Base-by-base conservation (phyloP, 2,329 filamentous ascomycete genomes). In the Neopestalotiopsis clavispora region DNA sequence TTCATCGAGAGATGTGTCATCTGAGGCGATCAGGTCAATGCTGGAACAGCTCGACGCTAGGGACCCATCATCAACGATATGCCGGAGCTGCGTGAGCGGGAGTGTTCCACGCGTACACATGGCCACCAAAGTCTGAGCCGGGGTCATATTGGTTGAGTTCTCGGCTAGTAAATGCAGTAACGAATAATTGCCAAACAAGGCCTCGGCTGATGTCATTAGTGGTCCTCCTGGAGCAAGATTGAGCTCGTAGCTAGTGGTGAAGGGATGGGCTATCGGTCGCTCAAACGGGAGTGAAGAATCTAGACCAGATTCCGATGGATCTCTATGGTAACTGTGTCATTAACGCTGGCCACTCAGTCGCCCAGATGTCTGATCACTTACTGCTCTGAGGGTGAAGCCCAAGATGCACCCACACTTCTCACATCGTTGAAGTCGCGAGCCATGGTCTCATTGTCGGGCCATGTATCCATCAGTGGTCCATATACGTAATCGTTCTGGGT, bases 121-220 rank as follows among this genome's bases (percentile, higher is more conserved):
- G 13, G 45, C n/a, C 14, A 56, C 58, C 62, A 67, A 68, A 23
- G 69, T 52, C 62, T 69, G 63, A 10, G 52, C 59, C 20, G 70
- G 34, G 10, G 69, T 69, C 65, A 69, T 69, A 9, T 17, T 49
- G 23, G 69, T 71, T 28, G 59, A 38, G 40, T 70, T 70, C 23
- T 69, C 63, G 10, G 63, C 62, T 52, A 69, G 3, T 59, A 69
- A 66, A 28, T 58, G 67, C 9, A 71, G 59, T 23, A 70, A 49
- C 17, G 70, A 70, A 63, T 71, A 70, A 65, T 71, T 71, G 13
- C 70, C 70, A 30, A 71, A 69, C 28, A 71, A 34, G 20, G 45
- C 70, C n/a, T 70, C 70, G 59, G 70, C 67, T 10, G 69, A 69
- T 66, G 70, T 64, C 69, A 71, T 71, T 14, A 70, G 67, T 6